These are phyloP conservation scores for Yamadazyma tumulicola DNA, from an alignment of 805 yeast genomes.

Conservation along the genomic window DNA sequence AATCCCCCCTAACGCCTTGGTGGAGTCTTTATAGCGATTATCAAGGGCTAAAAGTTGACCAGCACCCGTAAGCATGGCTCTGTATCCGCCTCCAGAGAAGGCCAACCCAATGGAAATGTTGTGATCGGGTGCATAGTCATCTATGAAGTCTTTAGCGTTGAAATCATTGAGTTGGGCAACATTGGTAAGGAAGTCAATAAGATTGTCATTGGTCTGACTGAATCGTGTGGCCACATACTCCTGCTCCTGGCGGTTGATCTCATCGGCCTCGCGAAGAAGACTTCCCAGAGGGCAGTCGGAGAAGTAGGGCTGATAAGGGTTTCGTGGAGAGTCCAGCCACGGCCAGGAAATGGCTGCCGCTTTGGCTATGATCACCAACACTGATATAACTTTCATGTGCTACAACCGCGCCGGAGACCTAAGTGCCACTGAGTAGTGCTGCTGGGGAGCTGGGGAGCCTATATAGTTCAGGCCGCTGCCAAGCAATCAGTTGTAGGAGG, in stretches of 20 bases:
- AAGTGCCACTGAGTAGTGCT: too few species aligned
- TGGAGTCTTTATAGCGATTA: slow-evolving; percentile 27
- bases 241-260: slow-evolving; percentile 21
- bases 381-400: too few species aligned
- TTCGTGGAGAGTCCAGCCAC: slow-evolving; percentile 13
- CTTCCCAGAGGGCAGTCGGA: slow-evolving; percentile 27
- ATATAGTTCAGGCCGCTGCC: too few species aligned
- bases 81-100: slow-evolving; percentile 31
- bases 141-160: slow-evolving; percentile 27
- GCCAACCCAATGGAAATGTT: slow-evolving; percentile 25
- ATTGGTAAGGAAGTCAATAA: slow-evolving; percentile 23
- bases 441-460: too few species aligned
- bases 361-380: too few species aligned
- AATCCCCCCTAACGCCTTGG: slow-evolving; percentile 36
- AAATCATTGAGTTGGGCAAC: slow-evolving; percentile 31
- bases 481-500: too few species aligned
- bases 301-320: slow-evolving; percentile 28
- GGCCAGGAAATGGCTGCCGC: slow-evolving; percentile 13
- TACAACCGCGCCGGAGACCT: too few species aligned
- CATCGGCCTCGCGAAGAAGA: slow-evolving; percentile 26
- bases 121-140: slow-evolving; percentile 17
- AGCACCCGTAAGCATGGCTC: slow-evolving; percentile 41
- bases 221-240: slow-evolving; percentile 25
- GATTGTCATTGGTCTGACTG: slow-evolving; percentile 25
- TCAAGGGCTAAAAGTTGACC: slow-evolving; percentile 41